Conservation (phyloP, 306 rosid genomes). For the Cercis canadensis region DNA sequence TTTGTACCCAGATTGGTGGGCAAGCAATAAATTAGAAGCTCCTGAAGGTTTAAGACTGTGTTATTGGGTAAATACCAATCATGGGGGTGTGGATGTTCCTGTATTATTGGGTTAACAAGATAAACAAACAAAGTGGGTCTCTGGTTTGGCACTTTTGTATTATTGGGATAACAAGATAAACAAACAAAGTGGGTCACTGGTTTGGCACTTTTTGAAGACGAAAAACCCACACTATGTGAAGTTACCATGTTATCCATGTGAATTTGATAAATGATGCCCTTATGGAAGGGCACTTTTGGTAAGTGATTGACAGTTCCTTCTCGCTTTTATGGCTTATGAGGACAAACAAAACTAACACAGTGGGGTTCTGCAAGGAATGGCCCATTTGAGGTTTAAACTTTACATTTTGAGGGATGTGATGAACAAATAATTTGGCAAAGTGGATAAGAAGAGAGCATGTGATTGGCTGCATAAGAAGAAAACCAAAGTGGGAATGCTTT, state of each 20-base stretch:
- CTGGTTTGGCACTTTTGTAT: slow-evolving; percentile 29
- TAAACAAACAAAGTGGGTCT: slow-evolving; percentile 36
- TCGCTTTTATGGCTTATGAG: no score
- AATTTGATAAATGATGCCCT: slow-evolving; percentile 9
- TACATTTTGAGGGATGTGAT: slow-evolving; percentile 9
- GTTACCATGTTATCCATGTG: slow-evolving; percentile 14
- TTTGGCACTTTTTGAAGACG: slow-evolving; percentile 29
- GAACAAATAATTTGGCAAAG: slow-evolving; percentile 37
- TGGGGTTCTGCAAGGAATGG: slow-evolving; percentile 31
- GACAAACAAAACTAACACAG: slow-evolving; percentile 9
- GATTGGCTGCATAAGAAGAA: slow-evolving; percentile 27
- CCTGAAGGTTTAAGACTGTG: no score
- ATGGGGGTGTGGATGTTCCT: slow-evolving; percentile 18
- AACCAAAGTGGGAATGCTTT: slow-evolving; percentile 46
- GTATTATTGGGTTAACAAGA: slow-evolving; percentile 5
- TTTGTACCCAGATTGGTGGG: slow-evolving; percentile 31
- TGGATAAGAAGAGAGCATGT: slow-evolving; percentile 39
- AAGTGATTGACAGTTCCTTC: background rate
- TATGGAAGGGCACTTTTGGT: background rate
- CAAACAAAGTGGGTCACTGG: slow-evolving; percentile 36
- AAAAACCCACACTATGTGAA: slow-evolving; percentile 10
- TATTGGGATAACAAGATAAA: slow-evolving; percentile 7
- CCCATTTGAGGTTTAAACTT: slow-evolving; percentile 18
- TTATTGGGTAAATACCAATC: slow-evolving; percentile 17
- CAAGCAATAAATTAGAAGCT: slow-evolving; percentile 25